Conservation (phyloP, 306 rosid genomes). For the Cucumis melo region DNA sequence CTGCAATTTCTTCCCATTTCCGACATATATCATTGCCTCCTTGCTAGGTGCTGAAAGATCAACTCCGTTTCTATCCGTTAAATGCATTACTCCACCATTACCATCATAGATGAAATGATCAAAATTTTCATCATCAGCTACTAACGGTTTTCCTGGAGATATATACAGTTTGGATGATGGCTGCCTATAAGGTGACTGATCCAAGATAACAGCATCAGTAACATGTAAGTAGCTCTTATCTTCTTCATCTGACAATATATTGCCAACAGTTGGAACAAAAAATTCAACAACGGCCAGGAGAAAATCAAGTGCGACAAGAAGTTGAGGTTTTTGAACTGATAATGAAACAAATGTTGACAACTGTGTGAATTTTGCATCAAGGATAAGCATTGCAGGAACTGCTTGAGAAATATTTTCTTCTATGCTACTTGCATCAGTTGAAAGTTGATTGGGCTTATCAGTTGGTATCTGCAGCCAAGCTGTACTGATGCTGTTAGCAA, state of each 20-base stretch:
- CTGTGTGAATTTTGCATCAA: constrained; percentile 56
- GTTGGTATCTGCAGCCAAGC: constrained; percentile 18
- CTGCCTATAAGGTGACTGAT: constrained; percentile 55
- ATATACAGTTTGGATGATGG: constrained; percentile 53
- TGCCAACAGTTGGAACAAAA: constrained; percentile 69
- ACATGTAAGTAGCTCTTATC: constrained; percentile 21
- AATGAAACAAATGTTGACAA: constrained; percentile 48
- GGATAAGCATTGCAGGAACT: constrained; percentile 79
- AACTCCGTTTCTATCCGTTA: constrained; percentile 48
- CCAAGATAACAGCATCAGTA: constrained; percentile 49
- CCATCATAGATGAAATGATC: constrained; percentile 85
- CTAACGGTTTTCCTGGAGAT: constrained; percentile 65
- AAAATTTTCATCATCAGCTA: constrained; percentile 61
- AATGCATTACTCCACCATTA: constrained; percentile 55
- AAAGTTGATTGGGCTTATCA: constrained; percentile 23
- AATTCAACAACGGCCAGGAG: constrained; percentile 87
- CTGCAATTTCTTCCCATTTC: constrained; percentile 78
- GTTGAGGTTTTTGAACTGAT: constrained; percentile 80
- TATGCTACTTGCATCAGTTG: constrained; percentile 17
- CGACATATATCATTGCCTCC: constrained; percentile 71
- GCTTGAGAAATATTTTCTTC: constrained; percentile 23
- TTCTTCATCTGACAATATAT: constrained; percentile 51
- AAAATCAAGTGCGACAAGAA: constrained; percentile 91
- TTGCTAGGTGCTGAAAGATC: constrained; percentile 40
- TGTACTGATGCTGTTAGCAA: constrained; percentile 39